Evolutionary conservation across 2,329 filamentous ascomycete species (phyloP).

Genomic region (Pyrenochaeta sp.): DNA sequence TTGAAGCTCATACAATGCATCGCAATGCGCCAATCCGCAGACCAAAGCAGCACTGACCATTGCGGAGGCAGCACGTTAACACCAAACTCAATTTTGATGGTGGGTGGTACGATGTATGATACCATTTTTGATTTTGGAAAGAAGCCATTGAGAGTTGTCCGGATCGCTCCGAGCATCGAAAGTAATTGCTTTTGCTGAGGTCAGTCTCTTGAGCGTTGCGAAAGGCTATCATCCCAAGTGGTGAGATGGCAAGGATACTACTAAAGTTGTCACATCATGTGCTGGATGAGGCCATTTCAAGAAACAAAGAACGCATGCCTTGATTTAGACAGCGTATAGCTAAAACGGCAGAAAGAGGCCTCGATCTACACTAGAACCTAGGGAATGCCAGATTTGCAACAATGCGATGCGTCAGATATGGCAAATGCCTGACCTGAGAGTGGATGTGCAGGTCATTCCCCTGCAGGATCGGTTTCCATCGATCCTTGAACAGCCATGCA

Average conservation of each 20-base stretch:
- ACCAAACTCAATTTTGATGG: neutral
- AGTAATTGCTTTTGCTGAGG: neutral
- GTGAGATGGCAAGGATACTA: neutral
- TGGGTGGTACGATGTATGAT: conserved; percentile 7
- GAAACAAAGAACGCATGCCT: neutral
- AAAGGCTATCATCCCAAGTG: no score
- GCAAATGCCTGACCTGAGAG: neutral
- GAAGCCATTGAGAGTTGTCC: neutral
- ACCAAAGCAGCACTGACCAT: neutral
- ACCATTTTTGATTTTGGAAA: neutral
- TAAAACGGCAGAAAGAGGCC: no score
- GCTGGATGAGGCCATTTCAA: neutral
- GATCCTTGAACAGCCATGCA: neutral
- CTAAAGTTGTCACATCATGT: neutral
- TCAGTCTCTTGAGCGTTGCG: neutral
- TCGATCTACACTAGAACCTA: no score
- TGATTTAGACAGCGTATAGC: no score
- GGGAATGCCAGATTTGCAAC: no score
- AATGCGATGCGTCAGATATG: no score
- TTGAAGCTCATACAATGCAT: neutral
- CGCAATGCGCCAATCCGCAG: neutral
- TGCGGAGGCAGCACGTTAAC: neutral
- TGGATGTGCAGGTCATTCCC: neutral
- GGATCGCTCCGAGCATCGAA: neutral
- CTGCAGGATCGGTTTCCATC: neutral